Evolutionary conservation across 148 eudicot genomes (phyloP).

Genomic region (Rheum nobile): DNA sequence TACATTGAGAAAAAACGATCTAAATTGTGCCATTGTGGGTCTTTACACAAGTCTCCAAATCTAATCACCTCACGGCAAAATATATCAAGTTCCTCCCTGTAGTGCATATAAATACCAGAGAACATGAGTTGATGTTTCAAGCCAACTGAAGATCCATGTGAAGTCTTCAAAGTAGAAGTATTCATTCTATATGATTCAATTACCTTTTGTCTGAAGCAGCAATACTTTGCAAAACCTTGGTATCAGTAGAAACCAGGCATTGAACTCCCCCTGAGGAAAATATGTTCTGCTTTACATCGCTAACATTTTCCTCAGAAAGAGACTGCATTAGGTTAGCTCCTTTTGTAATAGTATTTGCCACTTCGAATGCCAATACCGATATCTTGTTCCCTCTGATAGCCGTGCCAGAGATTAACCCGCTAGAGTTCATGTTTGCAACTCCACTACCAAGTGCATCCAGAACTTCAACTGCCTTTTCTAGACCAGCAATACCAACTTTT

Average conservation of each 20-base stretch:
- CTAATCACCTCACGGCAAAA: conserved; percentile 82
- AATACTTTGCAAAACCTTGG: conserved; percentile 54
- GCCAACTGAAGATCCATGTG: not conserved
- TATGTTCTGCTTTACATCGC: conserved; percentile 46
- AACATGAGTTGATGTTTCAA: not conserved
- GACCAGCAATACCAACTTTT: conserved; percentile 43
- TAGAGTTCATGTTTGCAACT: conserved; percentile 63
- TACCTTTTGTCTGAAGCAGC: conserved; percentile 91
- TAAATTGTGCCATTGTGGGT: conserved; percentile 91
- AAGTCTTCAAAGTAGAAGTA: not conserved
- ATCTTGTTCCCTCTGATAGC: conserved; percentile 62
- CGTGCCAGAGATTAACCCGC: conserved; percentile 65
- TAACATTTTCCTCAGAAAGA: conserved; percentile 57
- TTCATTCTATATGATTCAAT: not conserved
- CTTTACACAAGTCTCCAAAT: conserved; percentile 93
- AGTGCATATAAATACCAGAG: not conserved
- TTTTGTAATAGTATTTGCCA: conserved; percentile 89
- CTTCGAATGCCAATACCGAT: conserved; percentile 77
- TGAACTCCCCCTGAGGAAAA: conserved; percentile 67
- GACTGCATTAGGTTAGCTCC: conserved; percentile 73
- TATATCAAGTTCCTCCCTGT: conserved; percentile 18
- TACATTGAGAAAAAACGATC: conserved; percentile 78
- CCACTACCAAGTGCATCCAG: conserved; percentile 88
- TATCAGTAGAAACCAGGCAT: conserved; percentile 62
- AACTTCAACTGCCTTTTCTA: conserved; percentile 83